phyloP scores from a whole-genome alignment of 208 protist species.

The Wallacemonas sp. region DNA sequence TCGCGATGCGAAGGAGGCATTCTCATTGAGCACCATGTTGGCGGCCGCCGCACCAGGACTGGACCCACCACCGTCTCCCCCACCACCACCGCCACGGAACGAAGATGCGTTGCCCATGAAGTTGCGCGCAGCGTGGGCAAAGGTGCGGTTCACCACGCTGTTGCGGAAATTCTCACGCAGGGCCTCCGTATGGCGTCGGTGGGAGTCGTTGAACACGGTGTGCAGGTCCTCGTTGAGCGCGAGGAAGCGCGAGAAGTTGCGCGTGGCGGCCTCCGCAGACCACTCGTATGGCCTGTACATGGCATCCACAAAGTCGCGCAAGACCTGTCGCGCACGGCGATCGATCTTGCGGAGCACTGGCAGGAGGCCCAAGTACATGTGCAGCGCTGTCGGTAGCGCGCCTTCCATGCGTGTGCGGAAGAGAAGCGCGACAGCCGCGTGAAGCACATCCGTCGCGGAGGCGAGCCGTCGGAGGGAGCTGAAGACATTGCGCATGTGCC shows the following conservation, averaged over 20 bases:
- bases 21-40: slow-evolving; percentile 3
- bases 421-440: slow-evolving; percentile 21
- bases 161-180: slow-evolving; percentile 31
- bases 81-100: not conserved
- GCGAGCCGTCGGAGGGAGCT: slow-evolving; percentile 57
- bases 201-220: slow-evolving; percentile 29
- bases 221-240: slow-evolving; percentile 34
- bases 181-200: slow-evolving; percentile 36
- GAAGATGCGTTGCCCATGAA: slow-evolving; percentile 12
- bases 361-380: slow-evolving; percentile 10
- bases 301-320: slow-evolving; percentile 59
- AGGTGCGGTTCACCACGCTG: slow-evolving; percentile 35
- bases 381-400: slow-evolving; percentile 6
- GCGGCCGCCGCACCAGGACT: too few relatives aligned
- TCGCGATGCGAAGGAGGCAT: slow-evolving; percentile 6
- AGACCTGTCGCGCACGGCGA: slow-evolving; percentile 21
- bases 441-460: slow-evolving; percentile 53
- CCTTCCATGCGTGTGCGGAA: slow-evolving; percentile 21
- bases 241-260: slow-evolving; percentile 43
- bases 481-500: slow-evolving; percentile 44
- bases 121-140: slow-evolving; percentile 10
- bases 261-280: slow-evolving; percentile 26
- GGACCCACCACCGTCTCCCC: not conserved
- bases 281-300: slow-evolving; percentile 38
- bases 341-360: slow-evolving; percentile 44